These are phyloP conservation scores for Lactifluus rugatus DNA, from an alignment of 768 basidiomycete species.

Conservation along the genomic window DNA sequence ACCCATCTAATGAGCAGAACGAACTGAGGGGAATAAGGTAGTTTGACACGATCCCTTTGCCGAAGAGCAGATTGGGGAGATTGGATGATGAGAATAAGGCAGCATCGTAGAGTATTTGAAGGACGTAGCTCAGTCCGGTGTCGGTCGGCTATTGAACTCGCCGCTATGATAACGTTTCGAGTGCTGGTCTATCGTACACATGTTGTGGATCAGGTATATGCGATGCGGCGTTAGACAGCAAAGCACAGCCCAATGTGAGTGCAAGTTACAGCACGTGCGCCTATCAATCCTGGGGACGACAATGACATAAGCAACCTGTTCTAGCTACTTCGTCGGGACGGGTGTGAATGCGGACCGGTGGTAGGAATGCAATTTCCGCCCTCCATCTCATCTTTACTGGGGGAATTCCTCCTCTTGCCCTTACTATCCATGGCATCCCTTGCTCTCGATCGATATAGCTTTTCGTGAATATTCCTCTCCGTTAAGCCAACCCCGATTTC, in stretches of 20 bases:
- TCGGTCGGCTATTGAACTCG: conserved; percentile 5
- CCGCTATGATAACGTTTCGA: conserved; percentile 2
- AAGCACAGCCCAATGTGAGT: conserved; percentile 7
- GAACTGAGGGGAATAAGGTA: neutral
- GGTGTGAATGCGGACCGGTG: conserved; percentile 15
- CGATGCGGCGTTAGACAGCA: neutral
- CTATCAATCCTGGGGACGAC: too few relatives aligned
- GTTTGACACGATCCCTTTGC: neutral
- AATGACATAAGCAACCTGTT: conserved; percentile 7
- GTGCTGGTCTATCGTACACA: neutral
- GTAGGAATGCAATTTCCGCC: neutral
- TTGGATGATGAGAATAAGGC: neutral
- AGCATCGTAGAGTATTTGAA: conserved; percentile 13
- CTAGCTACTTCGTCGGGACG: too few relatives aligned
- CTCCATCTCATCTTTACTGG: neutral
- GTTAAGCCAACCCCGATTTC: neutral
- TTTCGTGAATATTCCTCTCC: neutral
- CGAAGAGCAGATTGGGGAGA: neutral
- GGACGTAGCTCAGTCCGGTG: neutral
- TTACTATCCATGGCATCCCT: neutral
- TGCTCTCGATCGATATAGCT: neutral
- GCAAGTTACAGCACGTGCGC: conserved; percentile 1
- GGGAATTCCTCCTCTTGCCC: neutral
- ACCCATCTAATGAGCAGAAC: conserved; percentile 17
- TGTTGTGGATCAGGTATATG: neutral